Percentiles rank a stretch among this genome's conserved stretches.
phyloP scores from a whole-genome alignment of 164 flowering plant genomes.

The Berberis thunbergii region DNA sequence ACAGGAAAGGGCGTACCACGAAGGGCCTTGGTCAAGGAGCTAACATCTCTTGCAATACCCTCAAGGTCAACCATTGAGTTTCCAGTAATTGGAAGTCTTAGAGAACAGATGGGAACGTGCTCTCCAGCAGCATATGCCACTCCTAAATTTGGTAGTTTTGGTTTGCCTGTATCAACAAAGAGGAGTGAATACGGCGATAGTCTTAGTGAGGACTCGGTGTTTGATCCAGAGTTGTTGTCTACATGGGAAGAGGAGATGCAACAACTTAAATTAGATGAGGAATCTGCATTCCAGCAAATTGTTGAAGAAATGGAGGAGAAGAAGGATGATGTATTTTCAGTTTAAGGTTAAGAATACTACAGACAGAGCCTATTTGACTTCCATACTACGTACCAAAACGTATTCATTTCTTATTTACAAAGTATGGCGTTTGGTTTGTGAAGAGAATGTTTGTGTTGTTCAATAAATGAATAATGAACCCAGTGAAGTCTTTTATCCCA shows the following conservation, averaged over 20 bases:
- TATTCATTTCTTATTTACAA: no score
- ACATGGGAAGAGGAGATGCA: constrained; percentile 32
- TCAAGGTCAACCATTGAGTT: constrained; percentile 15
- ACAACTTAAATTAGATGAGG: constrained; percentile 30
- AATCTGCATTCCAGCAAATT: constrained; percentile 13
- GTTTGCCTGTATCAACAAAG: background rate
- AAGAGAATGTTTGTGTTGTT: no score
- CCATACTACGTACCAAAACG: no score
- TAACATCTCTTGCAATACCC: constrained; percentile 20
- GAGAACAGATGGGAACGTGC: constrained; percentile 12
- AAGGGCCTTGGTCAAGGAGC: constrained; percentile 17
- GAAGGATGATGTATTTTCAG: background rate
- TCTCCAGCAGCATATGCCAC: constrained; percentile 13
- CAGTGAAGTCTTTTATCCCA: no score
- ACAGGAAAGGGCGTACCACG: constrained; percentile 7
- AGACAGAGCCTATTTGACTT: no score
- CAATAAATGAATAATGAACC: no score
- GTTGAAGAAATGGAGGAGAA: background rate
- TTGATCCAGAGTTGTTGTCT: constrained; percentile 29
- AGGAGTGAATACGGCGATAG: constrained; percentile 6
- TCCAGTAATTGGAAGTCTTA: constrained; percentile 14
- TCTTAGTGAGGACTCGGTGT: constrained; percentile 5
- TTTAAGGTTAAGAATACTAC: no score
- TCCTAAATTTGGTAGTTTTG: constrained; percentile 30
- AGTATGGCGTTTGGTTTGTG: no score